A percentile compares a stretch with the other conserved stretches of the same genome.
Conservation (phyloP, 176 grass and related monocot species). For the Secale cereale region DNA sequence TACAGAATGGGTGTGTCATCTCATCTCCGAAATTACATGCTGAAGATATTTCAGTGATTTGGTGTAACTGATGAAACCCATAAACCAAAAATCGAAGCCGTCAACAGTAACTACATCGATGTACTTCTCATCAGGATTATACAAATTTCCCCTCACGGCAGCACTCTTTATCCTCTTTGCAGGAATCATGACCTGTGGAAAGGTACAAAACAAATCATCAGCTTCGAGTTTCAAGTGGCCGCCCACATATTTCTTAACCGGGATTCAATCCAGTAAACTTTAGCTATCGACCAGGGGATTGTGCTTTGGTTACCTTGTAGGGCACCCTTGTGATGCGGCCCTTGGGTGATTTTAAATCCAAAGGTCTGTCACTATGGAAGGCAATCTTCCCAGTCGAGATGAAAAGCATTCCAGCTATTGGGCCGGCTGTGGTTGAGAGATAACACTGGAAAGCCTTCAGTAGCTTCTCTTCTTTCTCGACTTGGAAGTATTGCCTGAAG, state of each 20-base stretch:
- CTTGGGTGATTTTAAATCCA: slow-evolving; percentile 57
- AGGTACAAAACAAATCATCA: slow-evolving; percentile 20
- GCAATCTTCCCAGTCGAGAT: slow-evolving; percentile 63
- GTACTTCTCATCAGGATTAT: slow-evolving; percentile 83
- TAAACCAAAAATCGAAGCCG: slow-evolving; percentile 94
- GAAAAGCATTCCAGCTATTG: slow-evolving; percentile 76
- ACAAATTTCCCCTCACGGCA: slow-evolving; percentile 54
- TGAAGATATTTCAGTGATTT: slow-evolving; percentile 59
- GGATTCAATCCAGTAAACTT: not conserved
- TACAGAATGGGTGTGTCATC: slow-evolving; percentile 27
- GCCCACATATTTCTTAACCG: not conserved
- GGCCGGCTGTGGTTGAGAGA: slow-evolving; percentile 83
- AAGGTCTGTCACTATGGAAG: slow-evolving; percentile 64
- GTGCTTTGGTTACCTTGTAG: slow-evolving; percentile 67
- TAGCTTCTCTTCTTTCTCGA: slow-evolving; percentile 61
- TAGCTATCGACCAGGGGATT: not conserved
- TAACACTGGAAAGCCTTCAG: slow-evolving; percentile 82
- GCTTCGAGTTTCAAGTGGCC: slow-evolving; percentile 4
- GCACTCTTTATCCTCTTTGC: slow-evolving; percentile 50
- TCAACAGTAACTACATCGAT: slow-evolving; percentile 72
- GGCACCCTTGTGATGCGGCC: slow-evolving; percentile 41
- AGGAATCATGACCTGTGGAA: slow-evolving; percentile 68
- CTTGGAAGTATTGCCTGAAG: slow-evolving; percentile 56
- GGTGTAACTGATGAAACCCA: slow-evolving; percentile 61
- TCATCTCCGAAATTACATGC: slow-evolving; percentile 35